Evolutionary conservation across 306 rosid species (phyloP), one percentile per base, ranked within the genome.

Genomic region (Carpinus viminea): DNA sequence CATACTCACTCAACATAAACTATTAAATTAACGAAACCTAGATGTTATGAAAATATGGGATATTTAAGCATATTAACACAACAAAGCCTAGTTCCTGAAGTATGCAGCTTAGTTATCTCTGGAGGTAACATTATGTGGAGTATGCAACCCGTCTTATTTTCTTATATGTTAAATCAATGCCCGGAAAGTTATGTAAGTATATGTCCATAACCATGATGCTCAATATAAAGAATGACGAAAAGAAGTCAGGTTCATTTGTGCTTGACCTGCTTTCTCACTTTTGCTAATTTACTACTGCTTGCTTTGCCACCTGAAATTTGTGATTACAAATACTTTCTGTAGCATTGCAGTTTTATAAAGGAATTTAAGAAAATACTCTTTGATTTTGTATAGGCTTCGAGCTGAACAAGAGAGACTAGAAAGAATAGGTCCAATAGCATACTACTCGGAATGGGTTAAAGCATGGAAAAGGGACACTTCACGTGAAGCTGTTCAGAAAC

Each of bases 361-460:
- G 78, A 78, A 74, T 72, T 56, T 69, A 17, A 51, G 5, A 75
- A 54, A 70, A 43, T 21, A 45, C 60, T 77, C 34, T 48, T 48
- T 69, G 18, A 36, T 78, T 83, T 79, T 78, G 70, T 81, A 24
- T 24, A 95, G 99, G 90, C 94, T 95, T 68, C 93, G 86, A 86
- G 99, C 87, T 38, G 99, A 95, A 76, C 83, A 80, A 61, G 98
- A 95, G 74, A 93, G 85, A 66, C 83, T 85, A 64, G 92, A 91
- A 73, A 87, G 79, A 75, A 48, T 64, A 51, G 99, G 99, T 78
- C 75, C 94, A 46, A 53, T 93, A 6, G 91, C 98, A 74, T 95
- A 83, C 87, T 95, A 95, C 77, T 93, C 98, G 15, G 98, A 95
- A 82, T 95, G 99, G 99, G 97, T 95, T 53, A 89, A 93, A 86